A percentile compares a stretch with the other conserved stretches of the same genome.
These are phyloP conservation scores for Orbilia blumenaviensis DNA, from an alignment of 2,329 filamentous ascomycete genomes.

Conservation along the genomic window DNA sequence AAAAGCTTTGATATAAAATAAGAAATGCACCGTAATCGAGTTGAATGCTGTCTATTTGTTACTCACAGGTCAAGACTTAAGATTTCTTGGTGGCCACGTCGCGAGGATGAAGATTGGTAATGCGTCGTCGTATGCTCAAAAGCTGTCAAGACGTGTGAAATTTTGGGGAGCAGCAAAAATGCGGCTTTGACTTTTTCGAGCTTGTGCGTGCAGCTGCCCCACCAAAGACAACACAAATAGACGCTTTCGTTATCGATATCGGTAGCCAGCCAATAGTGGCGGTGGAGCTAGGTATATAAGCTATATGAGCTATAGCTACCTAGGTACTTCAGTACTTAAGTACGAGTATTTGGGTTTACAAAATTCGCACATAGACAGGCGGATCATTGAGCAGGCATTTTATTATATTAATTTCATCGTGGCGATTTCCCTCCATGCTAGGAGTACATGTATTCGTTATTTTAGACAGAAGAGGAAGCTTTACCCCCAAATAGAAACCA, in stretches of 20 bases:
- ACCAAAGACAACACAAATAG: conserved; percentile 51
- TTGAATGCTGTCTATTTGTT: neutral
- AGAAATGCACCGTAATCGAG: neutral
- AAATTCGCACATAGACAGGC: too few relatives aligned
- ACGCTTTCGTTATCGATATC: conserved; percentile 44
- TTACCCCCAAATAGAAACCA: neutral
- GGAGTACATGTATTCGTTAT: neutral
- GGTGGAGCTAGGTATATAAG: too few relatives aligned
- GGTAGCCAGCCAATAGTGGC: conserved; percentile 15
- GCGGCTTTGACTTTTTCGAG: conserved; percentile 54
- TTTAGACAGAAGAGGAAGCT: neutral
- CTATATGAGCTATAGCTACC: too few relatives aligned
- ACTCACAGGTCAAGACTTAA: neutral
- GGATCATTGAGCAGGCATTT: too few relatives aligned
- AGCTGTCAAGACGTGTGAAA: conserved; percentile 43
- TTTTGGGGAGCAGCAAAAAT: conserved; percentile 49
- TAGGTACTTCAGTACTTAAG: too few relatives aligned
- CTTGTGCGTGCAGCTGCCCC: conserved; percentile 53
- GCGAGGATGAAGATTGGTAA: neutral
- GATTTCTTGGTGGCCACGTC: neutral
- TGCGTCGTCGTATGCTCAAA: conserved; percentile 19
- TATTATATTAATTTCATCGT: neutral
- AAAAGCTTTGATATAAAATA: neutral
- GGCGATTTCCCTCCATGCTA: neutral
- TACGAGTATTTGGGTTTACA: too few relatives aligned